Evolutionary conservation across 2,329 filamentous ascomycete genomes (phyloP).

Genomic region (Cladosporium sp.): DNA sequence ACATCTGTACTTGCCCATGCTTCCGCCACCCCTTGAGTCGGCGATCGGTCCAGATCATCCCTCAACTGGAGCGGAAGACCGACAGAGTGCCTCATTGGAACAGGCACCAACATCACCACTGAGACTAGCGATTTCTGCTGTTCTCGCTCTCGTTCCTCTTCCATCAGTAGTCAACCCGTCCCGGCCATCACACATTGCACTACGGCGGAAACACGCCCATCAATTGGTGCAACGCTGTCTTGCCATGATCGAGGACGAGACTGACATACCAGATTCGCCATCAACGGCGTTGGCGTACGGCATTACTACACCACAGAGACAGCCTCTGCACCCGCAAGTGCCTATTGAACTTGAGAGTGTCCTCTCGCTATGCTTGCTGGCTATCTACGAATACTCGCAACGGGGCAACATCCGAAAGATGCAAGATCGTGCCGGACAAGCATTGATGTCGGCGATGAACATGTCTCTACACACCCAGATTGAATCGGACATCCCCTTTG

Average conservation of each 20-base stretch:
- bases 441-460: conserved; percentile 51
- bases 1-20: conserved; percentile 54
- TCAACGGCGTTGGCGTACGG: conserved; percentile 48
- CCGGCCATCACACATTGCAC: conserved; percentile 45
- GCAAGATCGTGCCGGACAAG: conserved; percentile 52
- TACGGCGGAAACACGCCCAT: conserved; percentile 53
- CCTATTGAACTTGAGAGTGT: conserved; percentile 53
- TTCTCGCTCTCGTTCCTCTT: conserved; percentile 53
- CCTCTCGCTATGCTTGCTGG: conserved; percentile 52
- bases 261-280: conserved; percentile 52
- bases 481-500: conserved; percentile 44
- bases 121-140: conserved; percentile 51
- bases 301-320: conserved; percentile 37
- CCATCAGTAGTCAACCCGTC: conserved; percentile 43
- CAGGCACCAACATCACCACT: conserved; percentile 40
- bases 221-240: conserved; percentile 52
- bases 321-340: conserved; percentile 49
- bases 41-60: conserved; percentile 36
- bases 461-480: conserved; percentile 46
- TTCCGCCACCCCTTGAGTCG: conserved; percentile 47
- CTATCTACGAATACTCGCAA: conserved; percentile 57
- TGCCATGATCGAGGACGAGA: conserved; percentile 53
- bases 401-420: conserved; percentile 57
- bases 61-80: background rate
- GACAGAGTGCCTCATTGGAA: background rate